Evolutionary conservation across 805 yeast genomes (phyloP), one percentile per base, ranked within the genome.

Genomic region (Zygosaccharomyces bailii): DNA sequence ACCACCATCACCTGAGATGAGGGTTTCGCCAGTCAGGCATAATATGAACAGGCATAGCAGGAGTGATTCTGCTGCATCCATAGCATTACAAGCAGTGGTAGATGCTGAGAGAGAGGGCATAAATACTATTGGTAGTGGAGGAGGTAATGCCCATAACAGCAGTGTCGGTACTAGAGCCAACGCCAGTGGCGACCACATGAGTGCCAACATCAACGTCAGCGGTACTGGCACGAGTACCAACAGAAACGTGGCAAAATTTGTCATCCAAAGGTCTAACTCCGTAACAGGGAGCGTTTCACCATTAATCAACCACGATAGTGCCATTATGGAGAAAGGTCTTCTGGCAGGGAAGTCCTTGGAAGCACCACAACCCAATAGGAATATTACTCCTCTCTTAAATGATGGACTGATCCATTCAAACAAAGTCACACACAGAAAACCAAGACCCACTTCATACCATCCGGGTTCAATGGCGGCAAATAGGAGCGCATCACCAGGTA

Each of bases 361-460:
- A n/a, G 54, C 39, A 67, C 68, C 4, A 14, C 24, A 30, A 17
- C 33, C 20, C n/a, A 39, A 13, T 39, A 39, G 34, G 14, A 39
- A n/a, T 4, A 2, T 36, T 19, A 36, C 32, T 11, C 42, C 42
- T 10, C 23, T 19, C 7, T 8, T 39, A 16, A 21, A 21, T 21
- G 31, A 39, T 19, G 20, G 40, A n/a, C 18, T 25, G n/a, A 21
- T 19, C 18, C 24, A 38, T 2, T 10, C 35, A 16, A 14, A 24
- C 18, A 19, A 27, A n/a, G 18, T 25, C 18, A 35, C 20, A 21
- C 70, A 72, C 41, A 75, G 79, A 61, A 82, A 78, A 57, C 90
- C 88, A 45, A 76, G 95, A 61, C 95, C 95, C 33, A 85, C 91
- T 0, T 84, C 93, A 7, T 86, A 83, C 57, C 90, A 86, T 59